Evolutionary conservation across 2,329 filamentous ascomycete genomes (phyloP), one percentile per base, ranked within the genome.

Genomic region (Penicillium expansum): DNA sequence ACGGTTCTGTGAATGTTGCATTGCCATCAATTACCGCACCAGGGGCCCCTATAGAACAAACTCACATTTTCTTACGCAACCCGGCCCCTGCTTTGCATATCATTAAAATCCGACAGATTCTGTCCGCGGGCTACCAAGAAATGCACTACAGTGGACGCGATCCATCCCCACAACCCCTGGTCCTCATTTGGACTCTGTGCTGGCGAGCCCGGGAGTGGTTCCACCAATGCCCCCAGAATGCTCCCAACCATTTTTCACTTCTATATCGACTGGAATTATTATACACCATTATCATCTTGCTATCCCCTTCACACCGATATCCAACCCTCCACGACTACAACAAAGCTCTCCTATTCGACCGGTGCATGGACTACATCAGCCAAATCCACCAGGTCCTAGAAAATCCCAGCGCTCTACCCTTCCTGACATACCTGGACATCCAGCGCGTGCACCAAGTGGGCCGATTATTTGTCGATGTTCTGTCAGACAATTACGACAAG

Each of bases 221-320:
- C 58, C 85, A 91, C 35, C 83, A 84, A n/a, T 82, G 96, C 13
- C 89, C 91, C 0, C 76, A 80, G 37, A 83, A 81, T 2, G 81
- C 90, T 0, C 82, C 88, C 0, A 77, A 82, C 0, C 82, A 84
- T 27, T 87, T 92, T 61, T 83, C 86, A 38, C 83, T 89, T 47
- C 85, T 92, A 62, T 95, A 97, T 68, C 89, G 94, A 61, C 84
- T 96, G 16, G 94, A 99, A 70, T 76, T 95, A 41, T 83, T 93
- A 45, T 97, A 96, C 77, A 95, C 91, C 69, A 94, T 91, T 66
- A 88, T 96, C 24, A 91, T 97, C 71, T 90, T 93, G 56, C 82
- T 97, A 8, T 91, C 91, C 0, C 91, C 92, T 0, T 92, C 89
- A 35, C 85, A 86, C 1, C 82, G 88, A 44, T 86, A 89, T 4